Evolutionary conservation across 345 rosid genomes (phyloP).

Genomic region (Syzygium jambos): DNA sequence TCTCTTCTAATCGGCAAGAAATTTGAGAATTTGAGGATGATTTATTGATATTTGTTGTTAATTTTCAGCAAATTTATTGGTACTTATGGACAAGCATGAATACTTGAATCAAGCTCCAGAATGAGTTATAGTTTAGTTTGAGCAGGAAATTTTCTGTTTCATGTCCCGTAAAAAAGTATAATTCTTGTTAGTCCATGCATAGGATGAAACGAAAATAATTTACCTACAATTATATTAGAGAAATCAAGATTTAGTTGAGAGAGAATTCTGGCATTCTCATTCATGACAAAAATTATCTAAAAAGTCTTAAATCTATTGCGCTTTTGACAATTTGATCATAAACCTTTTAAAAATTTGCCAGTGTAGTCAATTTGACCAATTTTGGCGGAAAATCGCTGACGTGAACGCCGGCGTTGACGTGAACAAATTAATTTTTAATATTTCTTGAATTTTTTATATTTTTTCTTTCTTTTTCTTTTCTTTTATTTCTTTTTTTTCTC

Average conservation of each 20-base stretch:
- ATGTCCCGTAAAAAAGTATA: background rate
- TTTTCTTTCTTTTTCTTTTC: too few species aligned
- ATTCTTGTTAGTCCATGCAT: background rate
- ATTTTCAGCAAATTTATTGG: background rate
- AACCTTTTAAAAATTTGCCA: too few species aligned
- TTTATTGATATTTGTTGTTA: background rate
- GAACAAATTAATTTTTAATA: too few species aligned
- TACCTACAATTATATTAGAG: background rate
- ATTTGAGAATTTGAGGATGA: background rate
- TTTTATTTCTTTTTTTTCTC: too few species aligned
- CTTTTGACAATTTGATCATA: too few species aligned
- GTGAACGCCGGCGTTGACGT: too few species aligned
- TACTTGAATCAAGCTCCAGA: background rate
- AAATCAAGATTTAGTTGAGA: background rate
- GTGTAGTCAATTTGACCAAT: too few species aligned
- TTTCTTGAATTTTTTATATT: too few species aligned
- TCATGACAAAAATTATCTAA: background rate
- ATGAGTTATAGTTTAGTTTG: background rate
- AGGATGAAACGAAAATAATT: background rate
- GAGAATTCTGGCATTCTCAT: background rate
- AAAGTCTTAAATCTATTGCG: too few species aligned
- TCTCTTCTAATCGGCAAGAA: background rate
- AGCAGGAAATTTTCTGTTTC: background rate
- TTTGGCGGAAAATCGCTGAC: too few species aligned
- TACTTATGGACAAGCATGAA: background rate